phyloP scores from a whole-genome alignment of 495 filamentous ascomycete species.

The Cryomyces antarcticus region DNA sequence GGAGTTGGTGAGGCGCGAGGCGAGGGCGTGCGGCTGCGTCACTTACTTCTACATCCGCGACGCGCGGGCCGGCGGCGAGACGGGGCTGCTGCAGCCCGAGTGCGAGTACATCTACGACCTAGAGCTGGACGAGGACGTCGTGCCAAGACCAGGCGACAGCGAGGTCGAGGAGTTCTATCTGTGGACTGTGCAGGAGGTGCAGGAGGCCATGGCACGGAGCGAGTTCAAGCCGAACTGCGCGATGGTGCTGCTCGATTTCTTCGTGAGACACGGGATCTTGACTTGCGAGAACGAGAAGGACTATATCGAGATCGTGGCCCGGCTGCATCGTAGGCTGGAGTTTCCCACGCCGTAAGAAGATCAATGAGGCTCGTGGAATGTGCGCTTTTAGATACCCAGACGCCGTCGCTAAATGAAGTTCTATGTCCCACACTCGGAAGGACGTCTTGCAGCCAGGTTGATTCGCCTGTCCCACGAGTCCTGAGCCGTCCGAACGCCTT shows the following conservation, averaged over 20 bases:
- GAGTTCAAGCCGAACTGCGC: conserved; percentile 93
- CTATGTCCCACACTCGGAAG: too few species aligned
- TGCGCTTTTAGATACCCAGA: conserved; percentile 5
- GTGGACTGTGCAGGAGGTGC: conserved; percentile 51
- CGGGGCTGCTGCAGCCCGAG: conserved; percentile 76
- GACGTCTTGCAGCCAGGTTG: neutral
- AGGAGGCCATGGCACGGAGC: conserved; percentile 44
- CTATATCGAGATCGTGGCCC: conserved; percentile 53
- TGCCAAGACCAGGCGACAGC: conserved; percentile 56
- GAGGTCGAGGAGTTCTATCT: conserved; percentile 80
- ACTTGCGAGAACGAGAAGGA: conserved; percentile 66
- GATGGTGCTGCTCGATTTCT: conserved; percentile 69
- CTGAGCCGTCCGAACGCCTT: neutral
- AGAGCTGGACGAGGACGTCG: conserved; percentile 45
- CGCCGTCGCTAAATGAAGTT: neutral
- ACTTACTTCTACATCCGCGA: conserved; percentile 76
- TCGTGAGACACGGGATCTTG: conserved; percentile 66
- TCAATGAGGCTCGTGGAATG: neutral
- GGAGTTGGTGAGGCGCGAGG: conserved; percentile 36
- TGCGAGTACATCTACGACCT: conserved; percentile 85
- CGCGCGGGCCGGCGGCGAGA: conserved; percentile 60
- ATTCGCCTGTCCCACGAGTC: neutral
- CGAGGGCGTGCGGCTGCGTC: conserved; percentile 42
- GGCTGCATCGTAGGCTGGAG: conserved; percentile 60
- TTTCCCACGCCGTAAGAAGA: conserved; percentile 41